phyloP scores from a whole-genome alignment of 306 rosid genomes.

The Vigna mungo region DNA sequence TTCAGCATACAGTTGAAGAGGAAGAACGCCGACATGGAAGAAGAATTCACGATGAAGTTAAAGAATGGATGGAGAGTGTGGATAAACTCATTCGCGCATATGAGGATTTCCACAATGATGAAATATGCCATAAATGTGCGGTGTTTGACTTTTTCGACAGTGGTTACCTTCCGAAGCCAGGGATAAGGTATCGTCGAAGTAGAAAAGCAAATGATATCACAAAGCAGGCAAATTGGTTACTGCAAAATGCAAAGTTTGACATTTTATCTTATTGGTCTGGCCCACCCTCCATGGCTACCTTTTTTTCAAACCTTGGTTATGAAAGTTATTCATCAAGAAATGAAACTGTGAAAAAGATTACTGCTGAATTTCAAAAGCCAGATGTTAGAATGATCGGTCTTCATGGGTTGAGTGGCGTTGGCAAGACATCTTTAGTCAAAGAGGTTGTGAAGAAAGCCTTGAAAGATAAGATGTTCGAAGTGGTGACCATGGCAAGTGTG shows the following conservation, averaged over 20 bases:
- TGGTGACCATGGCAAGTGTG: constrained; percentile 18
- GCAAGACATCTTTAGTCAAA: constrained; percentile 43
- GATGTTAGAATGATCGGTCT: constrained; percentile 14
- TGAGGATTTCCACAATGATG: background rate
- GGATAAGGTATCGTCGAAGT: constrained; percentile 12
- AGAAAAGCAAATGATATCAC: background rate
- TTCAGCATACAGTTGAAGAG: background rate
- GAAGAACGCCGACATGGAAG: constrained; percentile 7
- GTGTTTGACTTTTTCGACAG: background rate
- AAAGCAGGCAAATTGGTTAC: background rate
- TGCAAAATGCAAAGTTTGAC: background rate
- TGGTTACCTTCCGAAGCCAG: constrained; percentile 19
- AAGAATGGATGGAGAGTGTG: background rate
- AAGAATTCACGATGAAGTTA: background rate
- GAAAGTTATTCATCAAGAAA: constrained; percentile 13
- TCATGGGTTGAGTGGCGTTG: constrained; percentile 40
- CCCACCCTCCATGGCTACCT: constrained; percentile 10
- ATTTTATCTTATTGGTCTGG: background rate
- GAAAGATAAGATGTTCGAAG: background rate
- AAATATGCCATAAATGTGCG: background rate
- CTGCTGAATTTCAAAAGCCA: background rate
- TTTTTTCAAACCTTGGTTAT: constrained; percentile 4
- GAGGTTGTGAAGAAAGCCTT: background rate
- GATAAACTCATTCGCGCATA: background rate
- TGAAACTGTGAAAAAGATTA: background rate